Percentiles rank a stretch among this genome's conserved stretches.
phyloP scores from a whole-genome alignment of 495 filamentous ascomycete species.

The Xylaria sp. region DNA sequence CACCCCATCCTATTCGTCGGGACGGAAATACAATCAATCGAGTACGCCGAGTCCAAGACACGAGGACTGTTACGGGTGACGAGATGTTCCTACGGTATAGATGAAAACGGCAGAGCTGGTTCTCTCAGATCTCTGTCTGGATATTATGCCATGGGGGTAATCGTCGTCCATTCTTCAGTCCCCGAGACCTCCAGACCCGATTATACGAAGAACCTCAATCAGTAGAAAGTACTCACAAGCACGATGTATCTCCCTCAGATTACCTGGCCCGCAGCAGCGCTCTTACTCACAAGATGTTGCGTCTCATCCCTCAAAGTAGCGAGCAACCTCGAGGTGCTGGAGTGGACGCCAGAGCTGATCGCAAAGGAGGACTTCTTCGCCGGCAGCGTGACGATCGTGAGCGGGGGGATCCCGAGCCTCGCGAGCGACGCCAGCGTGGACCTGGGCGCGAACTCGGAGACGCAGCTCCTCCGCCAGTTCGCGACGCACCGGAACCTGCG shows the following conservation, averaged over 20 bases:
- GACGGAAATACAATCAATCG: background rate
- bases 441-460: slow-evolving; percentile 53
- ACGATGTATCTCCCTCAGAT: background rate
- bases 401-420: slow-evolving; percentile 43
- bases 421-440: slow-evolving; percentile 35
- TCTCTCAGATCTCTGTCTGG: background rate
- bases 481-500: slow-evolving; percentile 48
- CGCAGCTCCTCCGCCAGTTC: slow-evolving; percentile 49
- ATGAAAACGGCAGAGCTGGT: background rate
- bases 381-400: slow-evolving; percentile 37
- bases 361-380: slow-evolving; percentile 42
- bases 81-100: background rate
- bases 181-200: background rate
- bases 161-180: too few relatives aligned
- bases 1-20: slow-evolving; percentile 4
- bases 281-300: background rate
- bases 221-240: background rate
- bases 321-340: slow-evolving; percentile 36
- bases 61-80: background rate
- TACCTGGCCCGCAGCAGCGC: background rate
- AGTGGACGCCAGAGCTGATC: slow-evolving; percentile 43
- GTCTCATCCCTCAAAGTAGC: slow-evolving; percentile 37
- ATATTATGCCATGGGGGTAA: background rate
- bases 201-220: background rate
- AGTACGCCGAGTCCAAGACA: background rate